A percentile compares a stretch with the other conserved stretches of the same genome.
These are phyloP conservation scores for Aspergillus quadrilineatus DNA, from an alignment of 2,329 filamentous ascomycete species.

Conservation along the genomic window DNA sequence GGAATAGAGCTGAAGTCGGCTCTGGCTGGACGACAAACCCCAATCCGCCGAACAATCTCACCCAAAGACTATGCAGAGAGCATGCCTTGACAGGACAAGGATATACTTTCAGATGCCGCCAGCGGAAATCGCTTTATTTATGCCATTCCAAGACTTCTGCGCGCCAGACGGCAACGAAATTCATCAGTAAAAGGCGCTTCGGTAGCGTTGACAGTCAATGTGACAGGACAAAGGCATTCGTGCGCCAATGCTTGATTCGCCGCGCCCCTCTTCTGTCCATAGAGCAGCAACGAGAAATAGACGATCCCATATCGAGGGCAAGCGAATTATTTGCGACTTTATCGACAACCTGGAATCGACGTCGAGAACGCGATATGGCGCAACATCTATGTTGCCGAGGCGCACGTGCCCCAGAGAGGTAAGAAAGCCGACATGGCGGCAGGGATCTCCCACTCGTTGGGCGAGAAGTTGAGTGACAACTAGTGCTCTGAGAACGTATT, in stretches of 20 bases:
- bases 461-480: slow-evolving; percentile 17
- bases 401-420: slow-evolving; percentile 26
- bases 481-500: slow-evolving; percentile 22
- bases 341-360: slow-evolving; percentile 36
- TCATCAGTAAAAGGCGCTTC: slow-evolving; percentile 42
- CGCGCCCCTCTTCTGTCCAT: slow-evolving; percentile 39
- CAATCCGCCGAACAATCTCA: slow-evolving; percentile 36
- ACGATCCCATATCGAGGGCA: slow-evolving; percentile 10
- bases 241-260: slow-evolving; percentile 40
- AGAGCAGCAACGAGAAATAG: slow-evolving; percentile 26
- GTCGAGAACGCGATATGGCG: slow-evolving; percentile 45
- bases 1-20: slow-evolving; percentile 40
- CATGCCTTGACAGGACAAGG: slow-evolving; percentile 35
- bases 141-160: slow-evolving; percentile 40
- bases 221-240: slow-evolving; percentile 29
- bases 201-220: slow-evolving; percentile 37
- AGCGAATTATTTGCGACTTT: slow-evolving; percentile 29
- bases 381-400: slow-evolving; percentile 41
- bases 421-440: not conserved
- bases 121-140: slow-evolving; percentile 45
- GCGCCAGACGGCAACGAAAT: slow-evolving; percentile 43
- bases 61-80: slow-evolving; percentile 34
- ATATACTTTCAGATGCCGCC: slow-evolving; percentile 47
- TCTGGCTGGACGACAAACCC: slow-evolving; percentile 33
- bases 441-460: slow-evolving; percentile 1